phyloP scores from a whole-genome alignment of 176 grass and related monocot species.

The Carex cristatella region DNA sequence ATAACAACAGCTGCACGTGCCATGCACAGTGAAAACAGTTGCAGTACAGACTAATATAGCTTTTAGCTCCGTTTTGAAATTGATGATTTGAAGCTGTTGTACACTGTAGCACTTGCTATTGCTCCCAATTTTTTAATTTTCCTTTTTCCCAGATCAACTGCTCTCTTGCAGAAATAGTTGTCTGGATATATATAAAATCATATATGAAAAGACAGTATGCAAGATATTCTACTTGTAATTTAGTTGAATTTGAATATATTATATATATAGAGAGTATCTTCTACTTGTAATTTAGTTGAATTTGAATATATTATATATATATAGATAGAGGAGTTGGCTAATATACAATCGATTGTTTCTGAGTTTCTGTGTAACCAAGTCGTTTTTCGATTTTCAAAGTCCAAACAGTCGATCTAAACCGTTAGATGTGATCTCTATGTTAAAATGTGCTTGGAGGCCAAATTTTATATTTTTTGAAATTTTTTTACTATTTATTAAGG shows the following conservation, averaged over 20 bases:
- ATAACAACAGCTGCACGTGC: not conserved
- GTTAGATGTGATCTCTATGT: too few species aligned
- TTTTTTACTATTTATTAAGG: too few species aligned
- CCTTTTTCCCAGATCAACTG: not conserved
- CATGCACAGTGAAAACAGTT: not conserved
- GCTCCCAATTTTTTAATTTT: not conserved
- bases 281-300: constrained; percentile 13
- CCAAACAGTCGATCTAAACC: too few species aligned
- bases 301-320: too few species aligned
- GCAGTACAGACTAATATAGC: not conserved
- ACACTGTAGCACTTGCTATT: not conserved
- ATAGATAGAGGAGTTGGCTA: too few species aligned
- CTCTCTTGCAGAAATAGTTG: not conserved
- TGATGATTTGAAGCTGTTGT: not conserved
- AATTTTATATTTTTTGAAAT: too few species aligned
- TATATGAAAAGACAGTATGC: not conserved
- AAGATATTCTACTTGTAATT: constrained; percentile 16
- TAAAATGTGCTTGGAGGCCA: too few species aligned
- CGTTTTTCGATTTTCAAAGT: too few species aligned
- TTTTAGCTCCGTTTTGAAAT: constrained; percentile 5
- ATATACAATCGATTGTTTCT: too few species aligned
- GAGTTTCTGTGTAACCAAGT: too few species aligned
- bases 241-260: not conserved
- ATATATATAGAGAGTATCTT: not conserved
- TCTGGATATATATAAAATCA: constrained; percentile 11